Evolutionary conservation across 2,329 filamentous ascomycete genomes (phyloP).

Genomic region (Nothopassalora personata): DNA sequence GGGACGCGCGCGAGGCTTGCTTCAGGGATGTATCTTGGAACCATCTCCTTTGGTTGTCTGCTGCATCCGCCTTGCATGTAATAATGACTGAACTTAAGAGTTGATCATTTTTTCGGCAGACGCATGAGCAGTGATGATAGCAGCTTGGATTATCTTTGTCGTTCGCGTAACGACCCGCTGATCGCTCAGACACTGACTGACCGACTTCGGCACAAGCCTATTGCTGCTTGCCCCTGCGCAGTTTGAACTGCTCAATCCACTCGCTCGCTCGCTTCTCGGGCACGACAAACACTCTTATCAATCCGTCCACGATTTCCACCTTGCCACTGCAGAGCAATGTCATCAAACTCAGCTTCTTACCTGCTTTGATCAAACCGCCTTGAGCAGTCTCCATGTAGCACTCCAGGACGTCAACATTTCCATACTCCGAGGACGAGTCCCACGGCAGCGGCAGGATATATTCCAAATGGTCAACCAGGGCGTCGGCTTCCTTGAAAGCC

Average conservation of each 20-base stretch:
- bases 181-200: too few species aligned
- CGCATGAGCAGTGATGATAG: too few species aligned
- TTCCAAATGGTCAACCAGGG: slow-evolving; percentile 67
- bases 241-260: slow-evolving; percentile 87
- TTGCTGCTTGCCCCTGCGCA: slow-evolving; percentile 46
- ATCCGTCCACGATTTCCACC: slow-evolving; percentile 79
- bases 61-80: too few species aligned
- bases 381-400: slow-evolving; percentile 80
- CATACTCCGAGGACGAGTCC: slow-evolving; percentile 68
- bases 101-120: too few species aligned
- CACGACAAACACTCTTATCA: slow-evolving; percentile 77
- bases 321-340: slow-evolving; percentile 71
- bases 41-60: too few species aligned
- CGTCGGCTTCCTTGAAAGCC: slow-evolving; percentile 71
- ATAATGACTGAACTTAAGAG: too few species aligned
- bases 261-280: slow-evolving; percentile 61
- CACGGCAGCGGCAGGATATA: slow-evolving; percentile 88
- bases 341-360: slow-evolving; percentile 73
- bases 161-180: too few species aligned
- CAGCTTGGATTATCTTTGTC: too few species aligned
- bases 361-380: slow-evolving; percentile 81
- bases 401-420: slow-evolving; percentile 57
- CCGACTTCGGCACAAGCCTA: neutral
- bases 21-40: too few species aligned
- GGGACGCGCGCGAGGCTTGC: too few species aligned